Conservation (phyloP, 2,329 filamentous ascomycete genomes). For the Fusarium citri region DNA sequence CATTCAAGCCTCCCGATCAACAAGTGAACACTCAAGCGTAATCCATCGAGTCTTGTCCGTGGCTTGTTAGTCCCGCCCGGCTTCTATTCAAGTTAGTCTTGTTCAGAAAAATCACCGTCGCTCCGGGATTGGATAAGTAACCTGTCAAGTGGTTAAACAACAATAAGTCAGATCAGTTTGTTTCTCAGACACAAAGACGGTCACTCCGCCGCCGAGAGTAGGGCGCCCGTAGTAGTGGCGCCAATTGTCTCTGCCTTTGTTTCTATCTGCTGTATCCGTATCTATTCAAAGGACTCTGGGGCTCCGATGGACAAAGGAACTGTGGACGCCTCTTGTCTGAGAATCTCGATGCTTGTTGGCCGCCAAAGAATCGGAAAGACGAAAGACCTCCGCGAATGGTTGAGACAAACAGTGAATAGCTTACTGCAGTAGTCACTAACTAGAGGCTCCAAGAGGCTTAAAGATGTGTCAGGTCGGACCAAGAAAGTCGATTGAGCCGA, state of each 20-base stretch:
- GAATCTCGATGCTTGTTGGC: constrained; percentile 29
- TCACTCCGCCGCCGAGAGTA: constrained; percentile 20
- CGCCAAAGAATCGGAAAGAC: constrained; percentile 25
- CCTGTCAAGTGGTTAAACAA: constrained; percentile 7
- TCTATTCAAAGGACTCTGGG: neutral
- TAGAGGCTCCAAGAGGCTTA: neutral
- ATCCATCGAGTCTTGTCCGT: constrained; percentile 10
- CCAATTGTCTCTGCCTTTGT: neutral
- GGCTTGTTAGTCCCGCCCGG: neutral
- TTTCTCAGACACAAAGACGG: neutral
- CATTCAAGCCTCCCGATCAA: constrained; percentile 17
- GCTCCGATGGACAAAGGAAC: constrained; percentile 11
- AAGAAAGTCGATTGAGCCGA: constrained; percentile 10
- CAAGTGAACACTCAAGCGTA: constrained; percentile 11
- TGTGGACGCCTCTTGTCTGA: constrained; percentile 34
- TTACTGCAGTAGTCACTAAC: neutral
- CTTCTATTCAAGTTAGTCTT: constrained; percentile 5
- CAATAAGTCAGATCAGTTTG: constrained; percentile 17
- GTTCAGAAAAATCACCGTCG: constrained; percentile 16
- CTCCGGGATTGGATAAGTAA: constrained; percentile 24
- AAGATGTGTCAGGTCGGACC: constrained; percentile 21
- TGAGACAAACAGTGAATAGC: constrained; percentile 46
- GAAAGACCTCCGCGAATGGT: constrained; percentile 36
- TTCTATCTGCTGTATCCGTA: neutral
- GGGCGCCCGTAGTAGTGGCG: constrained; percentile 9